phyloP scores from a whole-genome alignment of 2,329 filamentous ascomycete species.

The Cercospora beticola region DNA sequence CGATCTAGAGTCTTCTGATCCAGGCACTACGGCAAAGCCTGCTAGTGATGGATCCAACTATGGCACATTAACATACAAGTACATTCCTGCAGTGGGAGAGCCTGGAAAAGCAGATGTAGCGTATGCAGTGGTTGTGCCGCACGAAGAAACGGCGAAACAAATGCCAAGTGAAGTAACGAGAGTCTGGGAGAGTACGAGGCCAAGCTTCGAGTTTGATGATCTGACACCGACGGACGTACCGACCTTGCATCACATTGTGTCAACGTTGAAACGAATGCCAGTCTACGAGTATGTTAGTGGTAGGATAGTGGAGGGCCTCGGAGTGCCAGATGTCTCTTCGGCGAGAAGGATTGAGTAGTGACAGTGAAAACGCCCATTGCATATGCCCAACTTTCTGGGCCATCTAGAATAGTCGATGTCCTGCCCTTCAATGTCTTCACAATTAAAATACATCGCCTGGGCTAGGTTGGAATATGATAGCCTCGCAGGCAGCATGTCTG shows the following conservation, averaged over 20 bases:
- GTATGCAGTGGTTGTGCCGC: constrained; percentile 1
- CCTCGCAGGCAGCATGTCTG: neutral
- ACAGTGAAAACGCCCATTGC: neutral
- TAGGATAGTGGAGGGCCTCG: constrained; percentile 3
- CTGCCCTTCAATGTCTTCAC: neutral
- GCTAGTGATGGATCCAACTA: constrained; percentile 21
- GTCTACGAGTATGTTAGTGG: neutral
- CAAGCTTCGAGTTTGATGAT: neutral
- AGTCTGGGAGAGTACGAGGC: neutral
- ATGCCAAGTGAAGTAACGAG: neutral
- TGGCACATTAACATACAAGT: constrained; percentile 35
- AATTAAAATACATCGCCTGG: neutral
- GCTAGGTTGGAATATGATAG: neutral
- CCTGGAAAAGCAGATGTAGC: neutral
- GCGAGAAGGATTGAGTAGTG: neutral
- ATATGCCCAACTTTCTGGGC: neutral
- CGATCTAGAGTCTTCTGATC: constrained; percentile 15
- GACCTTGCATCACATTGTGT: neutral
- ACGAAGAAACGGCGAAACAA: neutral
- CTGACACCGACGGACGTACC: neutral
- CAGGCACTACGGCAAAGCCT: neutral
- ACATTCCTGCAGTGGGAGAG: constrained; percentile 55
- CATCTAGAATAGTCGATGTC: neutral
- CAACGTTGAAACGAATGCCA: neutral
- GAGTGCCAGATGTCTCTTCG: neutral